These are phyloP conservation scores for Tylopilus vinaceipallidus DNA, from an alignment of 768 basidiomycete species.

Conservation along the genomic window DNA sequence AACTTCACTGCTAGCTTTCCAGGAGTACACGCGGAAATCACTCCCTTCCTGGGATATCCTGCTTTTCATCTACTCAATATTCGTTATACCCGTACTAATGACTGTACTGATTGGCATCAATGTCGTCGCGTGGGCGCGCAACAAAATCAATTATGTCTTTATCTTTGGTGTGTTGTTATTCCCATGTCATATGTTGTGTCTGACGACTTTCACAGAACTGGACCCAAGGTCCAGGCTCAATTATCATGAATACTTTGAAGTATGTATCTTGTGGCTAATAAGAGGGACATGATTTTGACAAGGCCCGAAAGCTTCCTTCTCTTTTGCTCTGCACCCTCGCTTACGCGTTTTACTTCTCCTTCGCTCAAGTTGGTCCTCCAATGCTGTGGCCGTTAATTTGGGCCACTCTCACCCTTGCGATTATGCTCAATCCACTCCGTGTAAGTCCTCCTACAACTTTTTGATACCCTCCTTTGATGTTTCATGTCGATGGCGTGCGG, in stretches of 20 bases:
- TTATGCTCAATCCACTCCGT: conserved; percentile 78
- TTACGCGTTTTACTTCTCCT: conserved; percentile 85
- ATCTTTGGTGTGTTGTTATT: conserved; percentile 62
- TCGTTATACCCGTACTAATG: conserved; percentile 75
- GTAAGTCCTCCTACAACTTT: conserved; percentile 28
- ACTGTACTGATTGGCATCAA: conserved; percentile 81
- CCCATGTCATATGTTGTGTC: background rate
- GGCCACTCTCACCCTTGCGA: conserved; percentile 57
- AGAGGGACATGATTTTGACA: conserved; percentile 1
- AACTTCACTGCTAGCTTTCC: conserved; percentile 45
- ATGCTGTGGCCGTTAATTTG: conserved; percentile 81
- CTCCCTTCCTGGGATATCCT: conserved; percentile 74
- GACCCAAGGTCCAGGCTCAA: conserved; percentile 72
- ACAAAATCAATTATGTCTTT: conserved; percentile 91
- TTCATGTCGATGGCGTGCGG: conserved; percentile 27
- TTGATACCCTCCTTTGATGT: too few species aligned
- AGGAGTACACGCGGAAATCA: conserved; percentile 44
- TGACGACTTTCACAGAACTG: conserved; percentile 48
- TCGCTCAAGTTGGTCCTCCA: conserved; percentile 65
- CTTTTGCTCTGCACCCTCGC: conserved; percentile 71
- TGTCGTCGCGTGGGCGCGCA: conserved; percentile 67
- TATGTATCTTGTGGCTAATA: conserved; percentile 27
- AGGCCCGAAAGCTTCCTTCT: conserved; percentile 63
- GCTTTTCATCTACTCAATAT: conserved; percentile 73
- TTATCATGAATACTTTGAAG: conserved; percentile 73